phyloP scores from a whole-genome alignment of 1,139 yeast species.

The Geotrichum klebahnii region DNA sequence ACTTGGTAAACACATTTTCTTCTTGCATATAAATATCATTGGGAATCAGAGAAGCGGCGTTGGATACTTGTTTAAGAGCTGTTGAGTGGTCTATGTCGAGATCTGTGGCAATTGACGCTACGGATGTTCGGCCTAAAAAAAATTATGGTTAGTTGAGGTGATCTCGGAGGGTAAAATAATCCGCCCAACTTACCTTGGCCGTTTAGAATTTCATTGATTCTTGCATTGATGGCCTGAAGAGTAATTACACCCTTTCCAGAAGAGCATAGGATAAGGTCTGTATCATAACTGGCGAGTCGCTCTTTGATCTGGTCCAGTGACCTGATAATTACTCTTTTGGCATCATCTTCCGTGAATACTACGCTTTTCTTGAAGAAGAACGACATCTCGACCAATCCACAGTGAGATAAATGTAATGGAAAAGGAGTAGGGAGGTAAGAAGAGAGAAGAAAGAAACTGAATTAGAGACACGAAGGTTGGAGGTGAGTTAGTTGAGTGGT shows the following conservation, averaged over 20 bases:
- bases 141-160: too few species aligned
- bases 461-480: too few species aligned
- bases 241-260: slow-evolving; percentile 8
- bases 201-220: neutral
- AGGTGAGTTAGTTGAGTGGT: too few species aligned
- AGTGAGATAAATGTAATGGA: too few species aligned
- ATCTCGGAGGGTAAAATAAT: too few species aligned
- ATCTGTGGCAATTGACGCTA: neutral
- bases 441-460: too few species aligned
- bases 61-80: neutral
- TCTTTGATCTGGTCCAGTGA: neutral
- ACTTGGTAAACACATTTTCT: slow-evolving; percentile 1
- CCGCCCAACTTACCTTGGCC: neutral
- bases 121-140: neutral
- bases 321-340: neutral
- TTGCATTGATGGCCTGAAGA: neutral
- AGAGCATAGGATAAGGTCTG: slow-evolving; percentile 1
- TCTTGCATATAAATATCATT: neutral
- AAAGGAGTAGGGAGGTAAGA: too few species aligned
- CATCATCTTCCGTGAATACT: slow-evolving; percentile 7
- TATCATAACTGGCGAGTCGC: slow-evolving; percentile 1
- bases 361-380: too few species aligned
- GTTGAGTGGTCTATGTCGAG: neutral
- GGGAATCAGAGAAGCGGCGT: neutral
- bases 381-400: too few species aligned